Evolutionary conservation across 352 stramenopile genomes (phyloP), one percentile per base, ranked within the genome.

Genomic region (Pythium sukuiense): DNA sequence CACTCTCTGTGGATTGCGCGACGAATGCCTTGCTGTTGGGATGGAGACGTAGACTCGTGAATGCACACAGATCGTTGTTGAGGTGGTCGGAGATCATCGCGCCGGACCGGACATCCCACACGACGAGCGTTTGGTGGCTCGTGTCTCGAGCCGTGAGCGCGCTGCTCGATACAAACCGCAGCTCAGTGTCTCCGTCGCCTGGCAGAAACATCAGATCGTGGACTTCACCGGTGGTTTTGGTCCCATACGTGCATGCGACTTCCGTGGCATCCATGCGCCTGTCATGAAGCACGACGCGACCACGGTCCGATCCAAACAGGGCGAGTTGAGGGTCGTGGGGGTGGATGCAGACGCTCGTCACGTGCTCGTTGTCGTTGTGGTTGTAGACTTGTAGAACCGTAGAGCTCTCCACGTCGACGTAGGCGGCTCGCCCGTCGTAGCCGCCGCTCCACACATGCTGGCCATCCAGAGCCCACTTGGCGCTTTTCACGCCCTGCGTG

Each of bases 111-210:
- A 76, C 76, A 54, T 90, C 82, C 82, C 82, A 90, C 45, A 90
- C 80, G 18, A 87, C 57, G 53, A 90, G 71, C 37, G 82, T 89
- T 61, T 85, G 78, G 60, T 89, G 79, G 64, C 80, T 87, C 30
- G 76, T 74, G 59, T 83, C 73, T 35, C 75, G 71, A 9, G 73
- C 65, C 20, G 63, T 65, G 12, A 88, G 37, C 0, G 65, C 64
- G 26, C 74, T 73, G 62, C 78, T 89, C 14, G 82, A 88, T n/a
- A 88, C 72, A 35, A 90, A 86, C 0, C 41, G 59, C 33, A 74
- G 33, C 6, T 63, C 70, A 8, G 14, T 52, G 29, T 18, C 35
- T 6, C 27, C 55, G 33, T 49, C 33, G 26, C 6, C 35, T 11
- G 69, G 66, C 0, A 90, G 56, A 33, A 87, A 88, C 29, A 87